Evolutionary conservation across 345 rosid species (phyloP).

Genomic region (Populus tremula): DNA sequence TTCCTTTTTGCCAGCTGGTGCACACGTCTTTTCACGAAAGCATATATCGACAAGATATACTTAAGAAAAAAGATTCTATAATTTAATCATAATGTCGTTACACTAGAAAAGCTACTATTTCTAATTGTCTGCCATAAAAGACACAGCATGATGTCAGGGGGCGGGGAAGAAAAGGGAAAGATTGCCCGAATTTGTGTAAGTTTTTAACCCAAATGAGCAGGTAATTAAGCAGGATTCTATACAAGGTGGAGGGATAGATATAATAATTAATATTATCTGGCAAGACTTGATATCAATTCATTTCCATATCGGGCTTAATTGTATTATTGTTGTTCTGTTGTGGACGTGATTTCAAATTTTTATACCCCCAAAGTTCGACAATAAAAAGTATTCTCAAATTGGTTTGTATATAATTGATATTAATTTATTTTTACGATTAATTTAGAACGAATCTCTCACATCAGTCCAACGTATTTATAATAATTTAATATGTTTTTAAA

Average conservation of each 20-base stretch:
- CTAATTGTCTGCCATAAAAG: not conserved
- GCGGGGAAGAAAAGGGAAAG: not conserved
- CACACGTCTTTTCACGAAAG: conserved; percentile 30
- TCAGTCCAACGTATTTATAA: no score
- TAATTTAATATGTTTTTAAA: no score
- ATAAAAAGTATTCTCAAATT: no score
- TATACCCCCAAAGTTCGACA: not conserved
- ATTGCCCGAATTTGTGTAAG: not conserved
- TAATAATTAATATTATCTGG: no score
- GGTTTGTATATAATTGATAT: no score
- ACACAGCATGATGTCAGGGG: not conserved
- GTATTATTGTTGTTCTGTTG: not conserved
- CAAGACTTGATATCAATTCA: no score
- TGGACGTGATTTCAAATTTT: not conserved
- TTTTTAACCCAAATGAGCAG: not conserved
- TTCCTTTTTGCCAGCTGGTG: conserved; percentile 19
- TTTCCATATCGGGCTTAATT: not conserved
- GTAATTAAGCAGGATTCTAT: no score
- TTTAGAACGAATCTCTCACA: no score
- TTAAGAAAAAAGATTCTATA: conserved; percentile 4
- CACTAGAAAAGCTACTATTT: not conserved
- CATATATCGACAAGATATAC: conserved; percentile 4
- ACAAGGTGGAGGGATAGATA: no score
- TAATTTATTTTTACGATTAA: no score
- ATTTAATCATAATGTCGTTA: not conserved